phyloP scores from a whole-genome alignment of 2,329 filamentous ascomycete genomes.

The Aspergillus sp. region DNA sequence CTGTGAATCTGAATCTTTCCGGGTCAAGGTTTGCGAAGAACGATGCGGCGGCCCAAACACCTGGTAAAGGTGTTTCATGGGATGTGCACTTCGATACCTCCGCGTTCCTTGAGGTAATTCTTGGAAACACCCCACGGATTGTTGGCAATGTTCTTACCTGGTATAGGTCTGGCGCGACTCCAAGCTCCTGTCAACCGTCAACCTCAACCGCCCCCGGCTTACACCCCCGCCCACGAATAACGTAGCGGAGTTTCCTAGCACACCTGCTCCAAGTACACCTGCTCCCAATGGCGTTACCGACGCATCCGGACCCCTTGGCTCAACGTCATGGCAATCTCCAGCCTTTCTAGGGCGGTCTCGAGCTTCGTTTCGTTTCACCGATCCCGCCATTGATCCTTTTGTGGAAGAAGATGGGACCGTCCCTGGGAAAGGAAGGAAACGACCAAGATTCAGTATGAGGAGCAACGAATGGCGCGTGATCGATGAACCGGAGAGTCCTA shows the following conservation, averaged over 20 bases:
- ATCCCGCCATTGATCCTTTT: slow-evolving; percentile 66
- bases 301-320: slow-evolving; percentile 27
- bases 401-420: slow-evolving; percentile 64
- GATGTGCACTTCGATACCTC: slow-evolving; percentile 52
- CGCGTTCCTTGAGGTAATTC: slow-evolving; percentile 35
- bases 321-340: slow-evolving; percentile 69
- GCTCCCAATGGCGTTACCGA: slow-evolving; percentile 22
- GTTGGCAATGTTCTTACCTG: slow-evolving; percentile 1
- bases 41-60: slow-evolving; percentile 53
- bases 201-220: slow-evolving; percentile 51
- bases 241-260: slow-evolving; percentile 21
- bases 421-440: slow-evolving; percentile 65
- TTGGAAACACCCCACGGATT: not conserved
- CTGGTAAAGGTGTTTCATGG: slow-evolving; percentile 58
- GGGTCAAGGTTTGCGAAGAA: slow-evolving; percentile 65
- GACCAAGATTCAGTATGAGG: slow-evolving; percentile 65
- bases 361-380: slow-evolving; percentile 67
- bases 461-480: slow-evolving; percentile 73
- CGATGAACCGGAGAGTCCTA: slow-evolving; percentile 69
- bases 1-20: slow-evolving; percentile 66
- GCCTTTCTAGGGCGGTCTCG: slow-evolving; percentile 74
- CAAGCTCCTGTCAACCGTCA: slow-evolving; percentile 38
- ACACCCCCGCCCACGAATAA: slow-evolving; percentile 23
- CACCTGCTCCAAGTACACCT: slow-evolving; percentile 28
- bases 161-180: slow-evolving; percentile 29